Conservation (phyloP, 2,329 filamentous ascomycete genomes). For the Calonectria henricotiae region DNA sequence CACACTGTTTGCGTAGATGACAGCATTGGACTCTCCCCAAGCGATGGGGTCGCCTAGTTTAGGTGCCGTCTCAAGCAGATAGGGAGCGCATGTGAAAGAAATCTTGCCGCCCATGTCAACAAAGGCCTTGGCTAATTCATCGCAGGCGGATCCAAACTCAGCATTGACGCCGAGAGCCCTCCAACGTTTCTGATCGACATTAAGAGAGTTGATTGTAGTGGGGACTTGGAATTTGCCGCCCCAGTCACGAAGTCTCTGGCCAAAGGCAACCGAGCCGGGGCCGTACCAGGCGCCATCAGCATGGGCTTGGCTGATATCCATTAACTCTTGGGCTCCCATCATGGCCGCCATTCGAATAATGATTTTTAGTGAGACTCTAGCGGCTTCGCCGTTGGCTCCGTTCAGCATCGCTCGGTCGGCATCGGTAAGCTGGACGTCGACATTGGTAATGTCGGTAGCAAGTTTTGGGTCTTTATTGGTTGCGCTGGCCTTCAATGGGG, state of each 20-base stretch:
- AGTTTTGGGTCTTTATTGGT: neutral
- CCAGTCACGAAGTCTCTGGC: slow-evolving; percentile 39
- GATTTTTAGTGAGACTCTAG: slow-evolving; percentile 36
- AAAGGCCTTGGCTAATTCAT: slow-evolving; percentile 39
- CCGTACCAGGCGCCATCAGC: slow-evolving; percentile 43
- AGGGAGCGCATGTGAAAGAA: slow-evolving; percentile 46
- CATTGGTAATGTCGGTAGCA: neutral
- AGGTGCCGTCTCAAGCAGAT: slow-evolving; percentile 40
- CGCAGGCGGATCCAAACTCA: slow-evolving; percentile 36
- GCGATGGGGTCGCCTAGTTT: slow-evolving; percentile 42
- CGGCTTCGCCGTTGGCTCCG: slow-evolving; percentile 40
- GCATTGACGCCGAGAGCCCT: slow-evolving; percentile 35
- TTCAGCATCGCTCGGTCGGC: slow-evolving; percentile 32
- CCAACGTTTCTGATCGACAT: slow-evolving; percentile 43
- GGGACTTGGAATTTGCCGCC: slow-evolving; percentile 42
- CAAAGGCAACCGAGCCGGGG: slow-evolving; percentile 38
- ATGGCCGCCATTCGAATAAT: slow-evolving; percentile 41
- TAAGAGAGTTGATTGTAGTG: slow-evolving; percentile 44
- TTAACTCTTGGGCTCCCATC: slow-evolving; percentile 36
- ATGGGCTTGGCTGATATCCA: slow-evolving; percentile 44
- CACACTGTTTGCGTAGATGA: slow-evolving; percentile 46
- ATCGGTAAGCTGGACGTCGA: slow-evolving; percentile 30
- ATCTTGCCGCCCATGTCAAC: slow-evolving; percentile 41
- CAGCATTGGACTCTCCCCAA: slow-evolving; percentile 46
- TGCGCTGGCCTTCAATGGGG: neutral